Conservation (phyloP, 1,284 basidiomycete genomes). For the Cryptococcus deneoformans region DNA sequence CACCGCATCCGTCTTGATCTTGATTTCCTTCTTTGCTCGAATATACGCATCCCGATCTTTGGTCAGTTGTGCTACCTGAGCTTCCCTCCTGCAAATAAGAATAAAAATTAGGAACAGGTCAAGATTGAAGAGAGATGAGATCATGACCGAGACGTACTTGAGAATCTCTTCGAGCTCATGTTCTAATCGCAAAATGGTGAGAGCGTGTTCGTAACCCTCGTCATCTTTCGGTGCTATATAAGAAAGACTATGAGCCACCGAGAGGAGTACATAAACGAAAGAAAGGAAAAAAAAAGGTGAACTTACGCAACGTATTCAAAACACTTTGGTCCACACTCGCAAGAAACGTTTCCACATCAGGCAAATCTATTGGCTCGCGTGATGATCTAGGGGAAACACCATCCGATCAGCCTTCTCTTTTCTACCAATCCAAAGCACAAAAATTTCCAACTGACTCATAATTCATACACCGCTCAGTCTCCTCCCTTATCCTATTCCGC, state of each 20-base stretch:
- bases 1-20: conserved; percentile 32
- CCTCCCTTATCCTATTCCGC: conserved; percentile 34
- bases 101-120: not conserved
- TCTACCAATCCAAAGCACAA: not conserved
- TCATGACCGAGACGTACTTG: conserved; percentile 13
- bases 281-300: too few species aligned
- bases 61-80: conserved; percentile 23
- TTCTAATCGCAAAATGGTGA: conserved; percentile 35
- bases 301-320: conserved; percentile 31
- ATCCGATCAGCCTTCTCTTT: not conserved
- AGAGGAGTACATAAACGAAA: not conserved
- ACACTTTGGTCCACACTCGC: conserved; percentile 12
- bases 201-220: conserved; percentile 29
- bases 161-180: conserved; percentile 37
- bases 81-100: conserved; percentile 24
- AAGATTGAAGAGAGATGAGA: not conserved
- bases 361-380: conserved; percentile 31
- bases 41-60: conserved; percentile 37
- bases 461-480: conserved; percentile 37
- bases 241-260: not conserved
- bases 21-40: conserved; percentile 39
- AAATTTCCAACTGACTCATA: conserved; percentile 30
- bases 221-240: conserved; percentile 19
- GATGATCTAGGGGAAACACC: conserved; percentile 20
- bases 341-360: conserved; percentile 22